phyloP scores from a whole-genome alignment of 2,329 filamentous ascomycete genomes.

The Decorospora gaudefroyi region DNA sequence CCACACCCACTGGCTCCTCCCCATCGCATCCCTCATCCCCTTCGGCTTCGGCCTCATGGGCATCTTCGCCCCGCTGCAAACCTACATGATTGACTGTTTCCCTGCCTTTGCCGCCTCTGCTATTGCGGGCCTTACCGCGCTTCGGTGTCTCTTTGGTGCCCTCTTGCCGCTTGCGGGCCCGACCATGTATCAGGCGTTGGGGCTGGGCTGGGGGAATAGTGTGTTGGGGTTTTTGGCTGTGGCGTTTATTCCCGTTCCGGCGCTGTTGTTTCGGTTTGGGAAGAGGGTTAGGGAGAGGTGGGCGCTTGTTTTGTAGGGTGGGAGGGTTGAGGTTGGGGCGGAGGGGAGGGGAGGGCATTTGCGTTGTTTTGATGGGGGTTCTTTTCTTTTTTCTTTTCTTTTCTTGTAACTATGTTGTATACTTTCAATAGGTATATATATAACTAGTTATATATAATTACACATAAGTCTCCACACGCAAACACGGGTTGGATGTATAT shows the following conservation, averaged over 20 bases:
- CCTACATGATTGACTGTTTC: conserved; percentile 48
- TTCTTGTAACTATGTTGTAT: no score
- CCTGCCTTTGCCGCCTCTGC: conserved; percentile 45
- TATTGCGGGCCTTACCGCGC: conserved; percentile 39
- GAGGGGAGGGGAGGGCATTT: no score
- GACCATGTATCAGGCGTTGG: conserved; percentile 41
- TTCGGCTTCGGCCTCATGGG: conserved; percentile 46
- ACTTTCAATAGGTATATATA: no score
- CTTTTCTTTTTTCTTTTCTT: no score
- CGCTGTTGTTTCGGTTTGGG: conserved; percentile 43
- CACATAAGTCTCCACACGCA: no score
- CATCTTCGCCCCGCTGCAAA: conserved; percentile 42
- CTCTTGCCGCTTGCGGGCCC: conserved; percentile 45
- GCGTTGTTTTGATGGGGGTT: no score
- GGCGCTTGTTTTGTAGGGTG: no score
- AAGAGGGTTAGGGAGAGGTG: conserved; percentile 23
- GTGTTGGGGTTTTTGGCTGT: conserved; percentile 45
- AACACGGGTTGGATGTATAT: no score
- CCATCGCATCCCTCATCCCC: conserved; percentile 48
- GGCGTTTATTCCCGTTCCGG: conserved; percentile 43
- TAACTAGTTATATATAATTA: no score
- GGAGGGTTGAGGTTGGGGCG: no score
- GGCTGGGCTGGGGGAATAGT: conserved; percentile 46
- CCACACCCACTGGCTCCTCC: conserved; percentile 54
- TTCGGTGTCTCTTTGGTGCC: conserved; percentile 43